These are phyloP conservation scores for Saturnispora sanitii DNA, from an alignment of 805 yeast genomes.

Conservation along the genomic window DNA sequence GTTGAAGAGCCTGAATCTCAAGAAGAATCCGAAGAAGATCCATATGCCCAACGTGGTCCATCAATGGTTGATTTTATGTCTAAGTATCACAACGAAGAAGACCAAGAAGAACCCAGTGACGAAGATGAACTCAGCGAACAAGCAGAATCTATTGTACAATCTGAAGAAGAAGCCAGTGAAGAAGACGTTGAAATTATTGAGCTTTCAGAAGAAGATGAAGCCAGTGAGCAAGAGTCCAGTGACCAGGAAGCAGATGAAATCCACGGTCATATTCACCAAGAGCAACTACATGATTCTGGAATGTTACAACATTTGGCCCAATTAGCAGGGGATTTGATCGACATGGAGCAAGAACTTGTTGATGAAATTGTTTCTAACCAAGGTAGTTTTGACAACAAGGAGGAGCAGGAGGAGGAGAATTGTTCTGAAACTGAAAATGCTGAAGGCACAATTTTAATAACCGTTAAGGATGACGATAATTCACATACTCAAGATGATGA, in stretches of 20 bases:
- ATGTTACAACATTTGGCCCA: conserved; percentile 10
- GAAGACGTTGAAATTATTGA: not conserved
- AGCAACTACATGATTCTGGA: conserved; percentile 6
- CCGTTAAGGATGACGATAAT: no score
- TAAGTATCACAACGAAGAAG: not conserved
- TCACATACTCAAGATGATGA: not conserved
- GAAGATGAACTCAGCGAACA: conserved; percentile 7
- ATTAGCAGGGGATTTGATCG: conserved; percentile 9
- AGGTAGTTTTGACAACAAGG: conserved; percentile 1
- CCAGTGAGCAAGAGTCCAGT: not conserved
- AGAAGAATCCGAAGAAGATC: conserved; percentile 3
- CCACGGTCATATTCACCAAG: conserved; percentile 4
- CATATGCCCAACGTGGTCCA: conserved; percentile 6
- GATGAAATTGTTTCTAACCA: conserved; percentile 4
- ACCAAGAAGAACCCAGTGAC: not conserved
- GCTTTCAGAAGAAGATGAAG: not conserved
- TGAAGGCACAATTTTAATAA: no score
- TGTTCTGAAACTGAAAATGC: not conserved
- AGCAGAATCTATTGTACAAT: conserved; percentile 11
- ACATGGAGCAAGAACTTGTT: conserved; percentile 9
- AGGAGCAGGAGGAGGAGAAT: not conserved
- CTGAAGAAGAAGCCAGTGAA: conserved; percentile 5
- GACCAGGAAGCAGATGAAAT: conserved; percentile 1
- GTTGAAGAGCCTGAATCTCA: conserved; percentile 4
- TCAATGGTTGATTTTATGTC: conserved; percentile 1